phyloP scores from a whole-genome alignment of 148 eudicot genomes.

The Vaccinium myrtillus region DNA sequence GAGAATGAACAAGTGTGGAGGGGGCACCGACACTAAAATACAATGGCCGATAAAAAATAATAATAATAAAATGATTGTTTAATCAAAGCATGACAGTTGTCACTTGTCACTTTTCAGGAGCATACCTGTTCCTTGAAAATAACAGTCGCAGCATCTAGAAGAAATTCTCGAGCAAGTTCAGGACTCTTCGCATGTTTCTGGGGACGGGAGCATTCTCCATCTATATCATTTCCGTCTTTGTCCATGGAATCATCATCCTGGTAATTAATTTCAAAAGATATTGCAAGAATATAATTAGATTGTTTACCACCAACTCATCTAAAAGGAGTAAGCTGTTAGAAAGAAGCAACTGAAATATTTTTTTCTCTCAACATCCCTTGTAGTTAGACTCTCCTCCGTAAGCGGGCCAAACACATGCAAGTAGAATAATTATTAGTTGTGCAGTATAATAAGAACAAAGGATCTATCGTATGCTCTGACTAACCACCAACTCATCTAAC shows the following conservation, averaged over 20 bases:
- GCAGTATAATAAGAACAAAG: not conserved
- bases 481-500: not conserved
- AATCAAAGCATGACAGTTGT: constrained; percentile 7
- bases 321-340: not conserved
- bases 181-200: constrained; percentile 99
- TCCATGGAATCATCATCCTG: constrained; percentile 98
- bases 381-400: not conserved
- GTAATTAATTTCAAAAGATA: constrained; percentile 12
- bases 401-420: not conserved
- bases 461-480: not conserved
- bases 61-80: not conserved
- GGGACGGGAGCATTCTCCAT: constrained; percentile 98
- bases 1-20: not conserved
- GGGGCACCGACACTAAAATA: not conserved
- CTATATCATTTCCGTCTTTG: constrained; percentile 90
- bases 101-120: not conserved
- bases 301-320: not conserved
- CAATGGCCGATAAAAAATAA: no score
- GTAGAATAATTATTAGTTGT: not conserved
- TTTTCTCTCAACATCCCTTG: not conserved
- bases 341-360: not conserved
- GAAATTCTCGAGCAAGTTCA: constrained; percentile 96
- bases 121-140: constrained; percentile 98
- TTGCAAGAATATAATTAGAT: not conserved
- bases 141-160: constrained; percentile 96